A percentile compares a stretch with the other conserved stretches of the same genome.
These are phyloP conservation scores for Arabidopsis lyrata DNA, from an alignment of 441 rosid genomes.

Conservation along the genomic window DNA sequence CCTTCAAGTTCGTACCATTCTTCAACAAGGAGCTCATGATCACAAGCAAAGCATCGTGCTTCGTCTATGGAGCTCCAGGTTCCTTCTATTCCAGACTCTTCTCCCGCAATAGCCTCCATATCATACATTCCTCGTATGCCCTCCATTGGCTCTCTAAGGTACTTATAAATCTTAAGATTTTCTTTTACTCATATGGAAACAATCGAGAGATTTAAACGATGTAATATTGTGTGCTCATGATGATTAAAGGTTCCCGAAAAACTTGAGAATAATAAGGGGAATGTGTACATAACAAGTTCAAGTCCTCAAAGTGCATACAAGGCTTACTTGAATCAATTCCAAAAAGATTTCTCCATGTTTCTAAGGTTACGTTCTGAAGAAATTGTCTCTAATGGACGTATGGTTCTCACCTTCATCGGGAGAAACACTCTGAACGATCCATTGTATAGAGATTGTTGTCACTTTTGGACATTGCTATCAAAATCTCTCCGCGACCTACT, in stretches of 20 bases:
- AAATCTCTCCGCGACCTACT: constrained; percentile 40
- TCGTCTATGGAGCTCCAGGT: constrained; percentile 53
- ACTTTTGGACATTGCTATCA: constrained; percentile 45
- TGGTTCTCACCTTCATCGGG: constrained; percentile 51
- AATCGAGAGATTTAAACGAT: not conserved
- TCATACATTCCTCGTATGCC: constrained; percentile 52
- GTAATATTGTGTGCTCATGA: not conserved
- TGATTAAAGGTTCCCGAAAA: constrained; percentile 36
- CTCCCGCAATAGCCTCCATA: constrained; percentile 50
- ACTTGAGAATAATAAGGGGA: constrained; percentile 39
- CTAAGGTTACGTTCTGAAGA: constrained; percentile 49
- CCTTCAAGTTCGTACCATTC: constrained; percentile 48
- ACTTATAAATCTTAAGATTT: not conserved
- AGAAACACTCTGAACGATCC: constrained; percentile 40
- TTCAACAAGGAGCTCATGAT: constrained; percentile 37
- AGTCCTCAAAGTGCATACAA: constrained; percentile 49
- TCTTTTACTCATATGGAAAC: not conserved
- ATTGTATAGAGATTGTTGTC: constrained; percentile 44
- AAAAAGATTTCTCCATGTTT: constrained; percentile 47
- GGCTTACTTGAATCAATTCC: constrained; percentile 50
- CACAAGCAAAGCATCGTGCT: constrained; percentile 37
- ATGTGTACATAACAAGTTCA: constrained; percentile 45
- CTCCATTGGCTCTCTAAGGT: constrained; percentile 62
- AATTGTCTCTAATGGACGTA: constrained; percentile 44
- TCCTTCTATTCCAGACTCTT: constrained; percentile 58